Conservation (phyloP, 225 moss, liverwort and hornwort genomes). For the Straminergon stramineum region DNA sequence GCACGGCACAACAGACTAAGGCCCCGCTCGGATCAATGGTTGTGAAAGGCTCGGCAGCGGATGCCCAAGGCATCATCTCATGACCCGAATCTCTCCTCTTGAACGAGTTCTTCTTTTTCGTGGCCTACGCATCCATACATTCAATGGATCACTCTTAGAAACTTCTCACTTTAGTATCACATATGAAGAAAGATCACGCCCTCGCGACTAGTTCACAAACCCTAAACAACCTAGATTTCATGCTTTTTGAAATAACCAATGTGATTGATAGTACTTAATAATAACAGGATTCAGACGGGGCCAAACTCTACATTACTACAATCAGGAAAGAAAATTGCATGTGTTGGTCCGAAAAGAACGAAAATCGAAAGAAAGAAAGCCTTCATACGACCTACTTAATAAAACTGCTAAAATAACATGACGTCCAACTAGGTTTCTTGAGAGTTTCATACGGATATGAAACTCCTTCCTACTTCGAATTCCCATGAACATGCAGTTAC, state of each 20-base stretch:
- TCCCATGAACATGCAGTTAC: neutral
- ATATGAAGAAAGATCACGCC: neutral
- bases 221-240: neutral
- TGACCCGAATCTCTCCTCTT: constrained; percentile 19
- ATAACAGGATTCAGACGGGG: neutral
- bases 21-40: constrained; percentile 24
- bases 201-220: neutral
- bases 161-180: neutral
- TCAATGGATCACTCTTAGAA: constrained; percentile 20
- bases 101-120: constrained; percentile 14
- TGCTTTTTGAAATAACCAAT: neutral
- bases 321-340: neutral
- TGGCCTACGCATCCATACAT: constrained; percentile 37
- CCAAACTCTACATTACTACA: neutral
- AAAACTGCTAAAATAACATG: neutral
- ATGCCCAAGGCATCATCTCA: constrained; percentile 16
- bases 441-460: neutral
- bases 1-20: constrained; percentile 35
- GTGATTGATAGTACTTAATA: neutral
- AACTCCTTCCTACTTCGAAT: neutral
- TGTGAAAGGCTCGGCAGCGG: constrained; percentile 16
- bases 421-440: neutral
- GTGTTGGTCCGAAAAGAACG: neutral
- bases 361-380: neutral
- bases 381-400: neutral